phyloP scores from a whole-genome alignment of 176 grass and related monocot species.

The Themeda triandra region DNA sequence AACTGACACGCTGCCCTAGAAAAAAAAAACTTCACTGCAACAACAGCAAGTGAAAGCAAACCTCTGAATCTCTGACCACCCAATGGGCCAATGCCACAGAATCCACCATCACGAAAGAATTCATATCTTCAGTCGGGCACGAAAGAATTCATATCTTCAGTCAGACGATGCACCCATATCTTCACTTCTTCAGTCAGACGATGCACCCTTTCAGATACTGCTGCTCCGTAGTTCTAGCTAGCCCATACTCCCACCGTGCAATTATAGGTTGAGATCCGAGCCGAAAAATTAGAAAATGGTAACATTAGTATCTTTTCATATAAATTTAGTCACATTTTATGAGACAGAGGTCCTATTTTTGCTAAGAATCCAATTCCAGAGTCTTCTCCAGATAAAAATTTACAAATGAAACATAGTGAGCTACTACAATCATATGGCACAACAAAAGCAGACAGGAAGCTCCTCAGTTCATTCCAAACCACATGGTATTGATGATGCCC shows the following conservation, averaged over 20 bases:
- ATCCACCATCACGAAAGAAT: background rate
- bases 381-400: background rate
- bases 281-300: too few relatives aligned
- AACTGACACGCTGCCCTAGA: background rate
- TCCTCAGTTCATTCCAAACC: conserved; percentile 6
- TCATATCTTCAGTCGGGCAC: too few relatives aligned
- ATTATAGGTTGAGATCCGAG: too few relatives aligned
- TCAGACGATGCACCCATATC: too few relatives aligned
- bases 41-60: background rate
- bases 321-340: background rate
- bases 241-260: background rate
- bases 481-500: background rate
- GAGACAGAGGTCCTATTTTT: background rate
- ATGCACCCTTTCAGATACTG: too few relatives aligned
- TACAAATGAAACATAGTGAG: background rate
- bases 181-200: too few relatives aligned
- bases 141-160: too few relatives aligned
- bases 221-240: background rate
- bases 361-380: background rate
- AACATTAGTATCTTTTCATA: too few relatives aligned
- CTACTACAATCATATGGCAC: background rate
- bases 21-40: background rate
- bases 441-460: background rate
- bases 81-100: background rate
- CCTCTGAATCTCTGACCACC: background rate